Base-by-base conservation (phyloP, 768 basidiomycete species). In the Boletellus emodensis region DNA sequence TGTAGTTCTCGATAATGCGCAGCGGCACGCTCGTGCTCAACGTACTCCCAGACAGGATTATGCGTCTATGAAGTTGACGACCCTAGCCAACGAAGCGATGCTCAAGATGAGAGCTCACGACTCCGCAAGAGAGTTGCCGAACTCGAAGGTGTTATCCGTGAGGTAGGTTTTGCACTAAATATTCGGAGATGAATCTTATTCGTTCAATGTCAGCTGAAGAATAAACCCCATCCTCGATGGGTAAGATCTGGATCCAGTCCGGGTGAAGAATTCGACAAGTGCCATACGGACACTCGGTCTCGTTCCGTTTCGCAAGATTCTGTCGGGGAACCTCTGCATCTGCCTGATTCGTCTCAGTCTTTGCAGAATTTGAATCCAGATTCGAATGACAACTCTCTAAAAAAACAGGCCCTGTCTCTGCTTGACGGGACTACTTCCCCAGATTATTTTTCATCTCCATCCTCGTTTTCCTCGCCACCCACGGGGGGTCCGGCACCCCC, bases 11-110 rank as follows among this genome's bases (percentile, higher is more conserved):
- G 64, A 46, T 64, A 60, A 56, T 66, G 48, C 43, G 33, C 64
- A 22, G 59, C 57, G 33, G 47, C 59, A 47, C 60, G 57, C 40
- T 17, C n/a, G 33, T 15, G 26, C 43, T 51, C 18, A 54, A 45
- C 15, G 22, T 12, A 42, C 17, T 36, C 33, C 38, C 55, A 88
- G 86, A 90, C 86, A 42, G 88, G 87, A 1, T 73, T 89, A 4
- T 92, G 89, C 61, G 84, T 90, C 10, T 92, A 92, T 58, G 87
- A 92, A 64, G 81, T 90, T 7, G 88, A 90, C 59, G 86, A 88
- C 59, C 84, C 84, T 22, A 80, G 66, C 52, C 79, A 82, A 65
- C 75, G 80, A 60, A 71, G 69, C 12, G 63, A 71, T 44, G 59
- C 67, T 10, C 78, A 79, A 52, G 84, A 85, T 50, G 88, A 90